Conservation (phyloP, 2,329 filamentous ascomycete genomes). For the Penicillium crustosum region DNA sequence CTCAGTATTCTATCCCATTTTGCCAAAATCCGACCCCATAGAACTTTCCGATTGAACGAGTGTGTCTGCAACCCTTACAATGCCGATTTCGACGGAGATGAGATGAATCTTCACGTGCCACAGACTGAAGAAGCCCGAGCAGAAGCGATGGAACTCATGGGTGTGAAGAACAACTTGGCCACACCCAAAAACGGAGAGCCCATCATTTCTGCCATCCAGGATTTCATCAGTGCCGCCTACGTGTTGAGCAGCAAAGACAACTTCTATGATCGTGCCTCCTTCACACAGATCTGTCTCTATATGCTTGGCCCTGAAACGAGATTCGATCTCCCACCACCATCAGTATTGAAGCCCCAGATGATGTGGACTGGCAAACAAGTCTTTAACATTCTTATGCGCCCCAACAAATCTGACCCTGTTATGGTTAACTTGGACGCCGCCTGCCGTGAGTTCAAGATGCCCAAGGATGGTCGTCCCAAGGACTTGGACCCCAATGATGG, state of each 20-base stretch:
- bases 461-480: slow-evolving; percentile 40
- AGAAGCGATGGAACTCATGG: slow-evolving; percentile 95
- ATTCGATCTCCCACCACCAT: slow-evolving; percentile 82
- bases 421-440: slow-evolving; percentile 90
- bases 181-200: slow-evolving; percentile 98
- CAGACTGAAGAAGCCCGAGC: slow-evolving; percentile 96
- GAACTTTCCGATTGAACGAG: slow-evolving; percentile 94
- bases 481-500: slow-evolving; percentile 82
- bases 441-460: slow-evolving; percentile 67
- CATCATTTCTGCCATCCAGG: slow-evolving; percentile 97
- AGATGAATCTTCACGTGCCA: slow-evolving; percentile 98
- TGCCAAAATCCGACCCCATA: slow-evolving; percentile 89
- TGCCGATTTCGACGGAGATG: slow-evolving; percentile 97
- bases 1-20: slow-evolving; percentile 97
- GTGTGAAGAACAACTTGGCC: slow-evolving; percentile 91
- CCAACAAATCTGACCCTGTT: slow-evolving; percentile 79
- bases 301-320: slow-evolving; percentile 82
- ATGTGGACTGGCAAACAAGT: slow-evolving; percentile 98
- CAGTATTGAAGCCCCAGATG: slow-evolving; percentile 78
- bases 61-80: slow-evolving; percentile 99
- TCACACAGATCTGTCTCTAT: slow-evolving; percentile 85
- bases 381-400: slow-evolving; percentile 87
- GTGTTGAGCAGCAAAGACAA: slow-evolving; percentile 87
- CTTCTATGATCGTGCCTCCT: slow-evolving; percentile 86
- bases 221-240: slow-evolving; percentile 96